Evolutionary conservation across 2,329 filamentous ascomycete genomes (phyloP), one percentile per base, ranked within the genome.

Genomic region (Talaromyces sp.): DNA sequence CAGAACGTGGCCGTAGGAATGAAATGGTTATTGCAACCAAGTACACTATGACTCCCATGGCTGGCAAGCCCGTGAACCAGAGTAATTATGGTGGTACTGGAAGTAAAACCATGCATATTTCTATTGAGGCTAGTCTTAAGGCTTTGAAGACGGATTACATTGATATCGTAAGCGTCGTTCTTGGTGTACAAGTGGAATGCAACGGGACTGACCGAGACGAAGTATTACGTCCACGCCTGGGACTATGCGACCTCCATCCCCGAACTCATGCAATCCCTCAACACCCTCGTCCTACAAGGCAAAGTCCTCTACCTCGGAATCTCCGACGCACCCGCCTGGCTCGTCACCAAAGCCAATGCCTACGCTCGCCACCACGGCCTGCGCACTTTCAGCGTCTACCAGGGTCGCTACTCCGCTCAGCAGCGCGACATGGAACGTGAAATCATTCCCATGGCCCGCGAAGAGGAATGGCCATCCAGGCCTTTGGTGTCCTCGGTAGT

Each of bases 331-430:
- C 89, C 89, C 0, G 89, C 89, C 9, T 91, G 89, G 89, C 76
- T 89, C 19, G 87, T 89, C 11, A 83, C 82, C 71, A 87, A 87
- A 71, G 86, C 86, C 16, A 90, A 89, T 62, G 83, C 88, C 72
- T 89, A 92, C 72, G 91, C 90, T 7, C 84, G 88, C 49, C 83
- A 86, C 68, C 85, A 92, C 68, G 89, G 88, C n/a, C 81, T 92
- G 33, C 85, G 87, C 1, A 87, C 85, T 45, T 93, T 93, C 78
- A 84, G 81, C 41, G 85, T 91, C 35, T 91, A 90, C 74, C 87
- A 90, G 75, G 89, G 89, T 27, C 80, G 79, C 14, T 90, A 88
- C 87, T 85, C 79, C 39, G 81, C 83, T 33, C 82, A 80, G 1
- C 81, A 85, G 47, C 85, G 89, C 56, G 89, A 91, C 74, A 86